These are phyloP conservation scores for Tylopilus subfusipes DNA, from an alignment of 768 basidiomycete genomes.

Conservation along the genomic window DNA sequence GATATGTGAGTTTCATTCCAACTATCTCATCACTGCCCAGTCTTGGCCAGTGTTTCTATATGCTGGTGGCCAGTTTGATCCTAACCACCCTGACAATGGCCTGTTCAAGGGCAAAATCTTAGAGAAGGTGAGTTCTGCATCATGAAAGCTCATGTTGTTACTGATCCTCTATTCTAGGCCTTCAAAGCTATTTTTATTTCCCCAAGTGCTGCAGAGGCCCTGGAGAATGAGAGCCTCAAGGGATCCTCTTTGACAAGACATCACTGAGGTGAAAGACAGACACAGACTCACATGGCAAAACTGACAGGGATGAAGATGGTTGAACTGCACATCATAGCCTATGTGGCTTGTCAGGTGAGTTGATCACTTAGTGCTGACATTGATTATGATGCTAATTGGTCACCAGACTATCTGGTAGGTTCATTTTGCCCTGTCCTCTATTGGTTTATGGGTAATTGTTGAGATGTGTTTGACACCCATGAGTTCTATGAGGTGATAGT, in stretches of 20 bases:
- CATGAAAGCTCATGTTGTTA: too few species aligned
- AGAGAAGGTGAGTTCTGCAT: too few species aligned
- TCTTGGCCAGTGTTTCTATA: too few species aligned
- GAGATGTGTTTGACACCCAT: neutral
- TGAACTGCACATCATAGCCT: too few species aligned
- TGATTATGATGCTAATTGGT: too few species aligned
- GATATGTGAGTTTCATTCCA: neutral
- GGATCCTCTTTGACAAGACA: neutral
- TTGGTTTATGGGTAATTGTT: neutral
- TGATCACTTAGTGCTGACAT: too few species aligned
- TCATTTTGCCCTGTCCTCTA: neutral
- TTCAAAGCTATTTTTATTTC: constrained; percentile 2
- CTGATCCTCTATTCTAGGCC: too few species aligned
- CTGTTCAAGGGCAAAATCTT: neutral
- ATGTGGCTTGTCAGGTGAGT: too few species aligned
- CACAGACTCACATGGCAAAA: neutral
- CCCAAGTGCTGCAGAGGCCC: neutral
- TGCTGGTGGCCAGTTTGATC: neutral
- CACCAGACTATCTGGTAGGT: too few species aligned
- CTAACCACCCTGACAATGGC: neutral
- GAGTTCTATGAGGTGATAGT: constrained; percentile 2
- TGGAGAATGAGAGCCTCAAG: neutral
- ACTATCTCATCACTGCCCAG: constrained; percentile 1
- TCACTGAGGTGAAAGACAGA: neutral
- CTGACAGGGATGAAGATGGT: neutral